Evolutionary conservation across 2,329 filamentous ascomycete genomes (phyloP), one percentile per base, ranked within the genome.

Genomic region (Fusarium nanum): DNA sequence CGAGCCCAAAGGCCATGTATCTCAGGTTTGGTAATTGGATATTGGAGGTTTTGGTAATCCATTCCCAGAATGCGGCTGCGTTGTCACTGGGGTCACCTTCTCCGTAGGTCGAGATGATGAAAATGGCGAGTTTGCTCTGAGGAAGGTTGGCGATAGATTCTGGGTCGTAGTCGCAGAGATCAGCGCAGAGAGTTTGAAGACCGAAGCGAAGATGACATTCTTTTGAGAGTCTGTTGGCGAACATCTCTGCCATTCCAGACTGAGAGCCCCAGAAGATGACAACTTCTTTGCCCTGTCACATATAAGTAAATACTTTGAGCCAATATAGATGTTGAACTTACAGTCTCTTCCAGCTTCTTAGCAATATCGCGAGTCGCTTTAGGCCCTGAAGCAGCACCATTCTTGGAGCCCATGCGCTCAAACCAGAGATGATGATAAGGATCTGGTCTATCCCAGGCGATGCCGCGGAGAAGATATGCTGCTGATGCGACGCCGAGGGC

Each of bases 181-280:
- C 83, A 8, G 81, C 83, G 77, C 94, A 92, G 91, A 97, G 95
- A 57, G 93, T 95, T 81, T 94, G 94, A 59, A 97, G 85, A 20
- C 93, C 93, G 77, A 95, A 97, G 57, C 93, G 87, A 75, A 93
- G 93, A 75, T 92, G 92, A 67, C 93, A 93, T 80, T 97, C 94
- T 83, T 97, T 97, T 64, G 94, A 92, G 72, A 97, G 83, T 71
- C 94, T 87, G 11, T 92, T 93, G 67, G 94, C 94, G 77, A 97
- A 97, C 80, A 96, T 93, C 82, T 98, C 94, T 30, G 94, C 94
- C 18, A 93, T 97, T 73, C 94, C 94, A n/a, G 94, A 97, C 83
- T 97, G 94, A 23, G 94, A 97, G 66, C 94, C 94, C 79, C 96
- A 97, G 85, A 97, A 97, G 73, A 97, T 91, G 68, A 97, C 90